Evolutionary conservation across 768 basidiomycete genomes (phyloP).

Genomic region (Trametes elegans): DNA sequence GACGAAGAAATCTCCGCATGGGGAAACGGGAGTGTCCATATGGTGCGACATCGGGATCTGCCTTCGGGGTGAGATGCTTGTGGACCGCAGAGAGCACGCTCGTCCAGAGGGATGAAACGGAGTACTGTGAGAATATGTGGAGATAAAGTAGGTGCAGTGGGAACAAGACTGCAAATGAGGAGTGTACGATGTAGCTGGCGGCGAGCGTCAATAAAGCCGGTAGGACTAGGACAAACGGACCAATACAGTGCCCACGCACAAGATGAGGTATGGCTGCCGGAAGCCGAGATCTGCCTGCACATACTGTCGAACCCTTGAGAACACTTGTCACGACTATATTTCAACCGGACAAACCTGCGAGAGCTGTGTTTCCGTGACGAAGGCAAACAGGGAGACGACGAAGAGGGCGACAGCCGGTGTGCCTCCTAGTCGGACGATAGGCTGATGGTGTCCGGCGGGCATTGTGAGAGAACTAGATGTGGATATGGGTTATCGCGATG

Average conservation of each 20-base stretch:
- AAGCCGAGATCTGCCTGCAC: constrained; percentile 76
- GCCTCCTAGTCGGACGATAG: constrained; percentile 38
- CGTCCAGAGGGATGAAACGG: constrained; percentile 46
- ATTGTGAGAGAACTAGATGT: background rate
- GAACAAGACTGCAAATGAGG: constrained; percentile 72
- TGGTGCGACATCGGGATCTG: background rate
- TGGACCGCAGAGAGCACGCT: constrained; percentile 52
- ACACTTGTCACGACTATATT: too few species aligned
- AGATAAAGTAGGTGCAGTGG: constrained; percentile 80
- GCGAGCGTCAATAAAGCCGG: background rate
- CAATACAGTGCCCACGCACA: constrained; percentile 46
- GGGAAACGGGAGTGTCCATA: constrained; percentile 24
- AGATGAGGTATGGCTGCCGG: constrained; percentile 85
- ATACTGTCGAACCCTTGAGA: constrained; percentile 45
- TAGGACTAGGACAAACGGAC: background rate
- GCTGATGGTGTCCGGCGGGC: constrained; percentile 14
- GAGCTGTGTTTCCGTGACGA: constrained; percentile 74
- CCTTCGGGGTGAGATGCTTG: constrained; percentile 26
- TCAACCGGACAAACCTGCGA: constrained; percentile 54
- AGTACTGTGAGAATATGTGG: constrained; percentile 43
- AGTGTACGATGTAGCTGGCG: constrained; percentile 82
- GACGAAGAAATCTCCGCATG: constrained; percentile 34
- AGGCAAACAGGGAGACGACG: constrained; percentile 58
- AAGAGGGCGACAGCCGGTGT: constrained; percentile 55
- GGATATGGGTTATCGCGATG: background rate